Conservation (phyloP, 1,139 yeast species). For the Lodderomyces elongisporus region DNA sequence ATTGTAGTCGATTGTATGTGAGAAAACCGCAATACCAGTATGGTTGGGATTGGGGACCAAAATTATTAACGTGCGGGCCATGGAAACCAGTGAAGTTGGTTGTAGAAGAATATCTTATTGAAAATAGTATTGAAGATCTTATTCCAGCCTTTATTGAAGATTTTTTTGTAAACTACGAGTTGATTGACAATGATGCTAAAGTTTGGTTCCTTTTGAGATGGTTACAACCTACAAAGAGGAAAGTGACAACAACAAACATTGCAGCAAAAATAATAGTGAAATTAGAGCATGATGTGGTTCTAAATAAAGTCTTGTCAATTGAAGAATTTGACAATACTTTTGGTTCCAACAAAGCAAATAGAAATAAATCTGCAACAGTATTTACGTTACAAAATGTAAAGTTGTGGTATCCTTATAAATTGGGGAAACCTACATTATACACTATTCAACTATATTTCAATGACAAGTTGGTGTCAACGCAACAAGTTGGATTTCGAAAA, state of each 20-base stretch:
- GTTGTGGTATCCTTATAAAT: constrained; percentile 40
- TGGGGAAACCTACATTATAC: constrained; percentile 34
- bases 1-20: constrained; percentile 34
- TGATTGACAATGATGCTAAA: constrained; percentile 11
- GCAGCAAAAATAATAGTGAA: too few species aligned
- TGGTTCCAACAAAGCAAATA: too few species aligned
- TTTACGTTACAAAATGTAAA: constrained; percentile 19
- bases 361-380: too few species aligned
- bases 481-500: constrained; percentile 31
- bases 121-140: too few species aligned
- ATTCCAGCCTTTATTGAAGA: constrained; percentile 16
- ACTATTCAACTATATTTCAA: constrained; percentile 15
- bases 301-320: too few species aligned
- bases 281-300: too few species aligned
- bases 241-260: too few species aligned
- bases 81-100: background rate
- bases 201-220: too few species aligned
- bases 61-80: constrained; percentile 41
- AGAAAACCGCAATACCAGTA: constrained; percentile 53
- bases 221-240: too few species aligned
- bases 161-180: constrained; percentile 18
- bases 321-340: too few species aligned
- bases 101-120: background rate
- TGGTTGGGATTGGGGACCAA: constrained; percentile 62
- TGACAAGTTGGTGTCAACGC: constrained; percentile 6